A percentile compares a stretch with the other conserved stretches of the same genome.
Conservation (phyloP, 2,329 filamentous ascomycete species). For the Curvularia sp. region DNA sequence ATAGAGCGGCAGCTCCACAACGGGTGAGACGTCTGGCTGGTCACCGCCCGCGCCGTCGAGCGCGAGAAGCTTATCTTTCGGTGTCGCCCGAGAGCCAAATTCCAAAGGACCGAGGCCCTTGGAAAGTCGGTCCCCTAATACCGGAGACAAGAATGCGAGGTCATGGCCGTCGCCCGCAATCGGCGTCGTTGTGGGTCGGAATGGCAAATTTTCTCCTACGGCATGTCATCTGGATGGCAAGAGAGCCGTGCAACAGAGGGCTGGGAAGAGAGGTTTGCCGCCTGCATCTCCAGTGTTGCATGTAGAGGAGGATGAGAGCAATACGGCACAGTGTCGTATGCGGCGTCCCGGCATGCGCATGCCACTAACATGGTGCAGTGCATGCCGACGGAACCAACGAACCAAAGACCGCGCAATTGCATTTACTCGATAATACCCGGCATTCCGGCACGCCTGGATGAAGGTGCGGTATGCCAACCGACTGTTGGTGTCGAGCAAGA, state of each 20-base stretch:
- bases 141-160: slow-evolving; percentile 5
- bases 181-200: slow-evolving; percentile 17
- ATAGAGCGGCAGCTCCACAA: slow-evolving; percentile 17
- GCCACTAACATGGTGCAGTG: neutral
- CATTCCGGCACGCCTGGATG: slow-evolving; percentile 18
- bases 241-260: neutral
- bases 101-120: slow-evolving; percentile 11
- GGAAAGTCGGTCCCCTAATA: slow-evolving; percentile 12
- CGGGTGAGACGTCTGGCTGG: slow-evolving; percentile 12
- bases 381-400: slow-evolving; percentile 6
- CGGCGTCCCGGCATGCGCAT: neutral
- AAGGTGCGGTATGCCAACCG: neutral
- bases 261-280: neutral
- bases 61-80: slow-evolving; percentile 16
- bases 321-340: neutral
- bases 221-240: slow-evolving; percentile 5
- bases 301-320: neutral
- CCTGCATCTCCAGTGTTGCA: neutral
- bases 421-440: slow-evolving; percentile 11
- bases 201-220: slow-evolving; percentile 23
- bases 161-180: slow-evolving; percentile 5
- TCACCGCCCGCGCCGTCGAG: slow-evolving; percentile 8
- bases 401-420: slow-evolving; percentile 10
- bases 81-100: slow-evolving; percentile 7
- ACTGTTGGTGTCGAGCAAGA: slow-evolving; percentile 17